Percentiles rank a stretch among this genome's conserved stretches.
Evolutionary conservation across 768 basidiomycete genomes (phyloP).

Genomic region (Lentinula aciculospora): DNA sequence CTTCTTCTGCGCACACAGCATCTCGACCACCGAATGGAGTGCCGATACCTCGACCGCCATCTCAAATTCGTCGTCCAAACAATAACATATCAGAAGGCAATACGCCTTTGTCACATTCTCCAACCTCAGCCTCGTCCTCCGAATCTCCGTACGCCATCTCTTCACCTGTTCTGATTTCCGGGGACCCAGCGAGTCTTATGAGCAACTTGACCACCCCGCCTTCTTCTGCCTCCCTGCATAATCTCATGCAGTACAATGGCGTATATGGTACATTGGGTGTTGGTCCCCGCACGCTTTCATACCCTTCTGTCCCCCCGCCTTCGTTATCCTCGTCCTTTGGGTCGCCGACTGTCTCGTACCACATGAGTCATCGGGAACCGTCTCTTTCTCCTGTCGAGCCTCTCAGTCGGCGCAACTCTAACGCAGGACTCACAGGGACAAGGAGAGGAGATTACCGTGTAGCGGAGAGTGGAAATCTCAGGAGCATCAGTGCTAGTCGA

Average conservation of each 20-base stretch:
- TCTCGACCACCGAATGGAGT: constrained; percentile 40
- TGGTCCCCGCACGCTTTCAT: constrained; percentile 44
- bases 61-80: constrained; percentile 54
- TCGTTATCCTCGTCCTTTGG: constrained; percentile 77
- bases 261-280: constrained; percentile 16
- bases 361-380: constrained; percentile 41
- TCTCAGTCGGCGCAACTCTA: constrained; percentile 48
- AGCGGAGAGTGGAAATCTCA: constrained; percentile 25
- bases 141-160: constrained; percentile 69
- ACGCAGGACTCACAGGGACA: constrained; percentile 15
- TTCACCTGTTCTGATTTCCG: constrained; percentile 30
- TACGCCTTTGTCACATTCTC: constrained; percentile 61
- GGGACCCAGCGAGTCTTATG: constrained; percentile 48
- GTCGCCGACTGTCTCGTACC: constrained; percentile 50
- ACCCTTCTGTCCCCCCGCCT: constrained; percentile 81
- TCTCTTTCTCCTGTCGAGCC: constrained; percentile 48
- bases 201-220: constrained; percentile 70
- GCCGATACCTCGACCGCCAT: constrained; percentile 70
- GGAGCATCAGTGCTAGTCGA: constrained; percentile 29
- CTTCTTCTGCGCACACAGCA: constrained; percentile 18
- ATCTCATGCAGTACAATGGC: constrained; percentile 26
- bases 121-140: constrained; percentile 41
- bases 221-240: constrained; percentile 49
- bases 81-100: constrained; percentile 44
- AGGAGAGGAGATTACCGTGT: constrained; percentile 22